Evolutionary conservation across 148 eudicot species (phyloP).

Genomic region (Pouteria glomerata): DNA sequence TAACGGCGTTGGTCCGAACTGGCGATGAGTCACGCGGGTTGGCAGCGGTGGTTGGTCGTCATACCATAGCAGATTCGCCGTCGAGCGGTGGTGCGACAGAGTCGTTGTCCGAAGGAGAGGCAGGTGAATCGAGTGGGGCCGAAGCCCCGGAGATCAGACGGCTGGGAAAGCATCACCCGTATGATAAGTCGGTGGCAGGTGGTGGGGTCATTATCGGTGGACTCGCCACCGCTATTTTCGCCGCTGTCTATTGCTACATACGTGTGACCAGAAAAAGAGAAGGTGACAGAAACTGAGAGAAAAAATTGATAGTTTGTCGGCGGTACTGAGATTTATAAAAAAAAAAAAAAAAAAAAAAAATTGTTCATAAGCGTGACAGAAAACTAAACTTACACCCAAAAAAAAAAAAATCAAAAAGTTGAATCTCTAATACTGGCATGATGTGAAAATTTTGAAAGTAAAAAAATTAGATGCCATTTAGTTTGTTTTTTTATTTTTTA

Average conservation of each 20-base stretch:
- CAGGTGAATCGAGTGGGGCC: neutral
- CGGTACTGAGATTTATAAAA: neutral
- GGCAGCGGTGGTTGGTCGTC: neutral
- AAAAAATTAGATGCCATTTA: too few relatives aligned
- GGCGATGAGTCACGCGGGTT: neutral
- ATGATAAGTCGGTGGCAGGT: constrained; percentile 42
- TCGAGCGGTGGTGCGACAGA: neutral
- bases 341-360: neutral
- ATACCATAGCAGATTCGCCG: constrained; percentile 10
- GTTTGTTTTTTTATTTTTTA: too few relatives aligned
- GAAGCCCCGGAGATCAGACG: constrained; percentile 25
- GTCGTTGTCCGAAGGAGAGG: constrained; percentile 8
- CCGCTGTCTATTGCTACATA: constrained; percentile 45
- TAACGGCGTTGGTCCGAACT: neutral
- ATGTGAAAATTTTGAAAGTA: too few relatives aligned
- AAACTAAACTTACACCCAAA: too few relatives aligned
- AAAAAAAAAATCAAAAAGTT: too few relatives aligned
- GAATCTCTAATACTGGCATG: too few relatives aligned
- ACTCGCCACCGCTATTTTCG: constrained; percentile 38
- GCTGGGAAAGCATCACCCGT: constrained; percentile 21
- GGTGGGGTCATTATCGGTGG: constrained; percentile 54
- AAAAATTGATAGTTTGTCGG: neutral
- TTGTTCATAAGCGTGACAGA: too few relatives aligned
- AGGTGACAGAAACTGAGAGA: neutral
- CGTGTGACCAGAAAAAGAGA: constrained; percentile 33